Evolutionary conservation across 2,329 filamentous ascomycete species (phyloP).

Genomic region (Epichloe sibirici): DNA sequence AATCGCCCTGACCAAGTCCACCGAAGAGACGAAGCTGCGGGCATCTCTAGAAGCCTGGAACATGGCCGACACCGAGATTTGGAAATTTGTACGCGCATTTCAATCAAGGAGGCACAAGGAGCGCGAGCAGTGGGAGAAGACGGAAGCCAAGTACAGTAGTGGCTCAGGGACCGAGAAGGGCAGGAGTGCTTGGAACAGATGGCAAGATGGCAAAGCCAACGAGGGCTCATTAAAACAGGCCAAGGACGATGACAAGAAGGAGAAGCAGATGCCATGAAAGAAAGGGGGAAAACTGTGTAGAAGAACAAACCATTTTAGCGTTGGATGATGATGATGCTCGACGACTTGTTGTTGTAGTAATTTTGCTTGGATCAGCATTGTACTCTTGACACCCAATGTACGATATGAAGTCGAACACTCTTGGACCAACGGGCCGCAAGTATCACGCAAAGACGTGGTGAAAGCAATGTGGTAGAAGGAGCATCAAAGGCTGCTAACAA

Average conservation of each 20-base stretch:
- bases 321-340: neutral
- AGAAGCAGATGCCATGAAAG: neutral
- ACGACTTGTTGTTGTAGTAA: neutral
- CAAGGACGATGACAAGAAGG: neutral
- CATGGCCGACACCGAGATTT: slow-evolving; percentile 63
- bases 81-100: slow-evolving; percentile 61
- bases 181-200: slow-evolving; percentile 23
- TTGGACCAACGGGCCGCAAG: too few relatives aligned
- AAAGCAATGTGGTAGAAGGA: too few relatives aligned
- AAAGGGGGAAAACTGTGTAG: neutral
- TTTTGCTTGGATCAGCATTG: neutral
- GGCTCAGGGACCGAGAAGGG: slow-evolving; percentile 43
- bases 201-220: slow-evolving; percentile 18
- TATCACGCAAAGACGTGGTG: too few relatives aligned
- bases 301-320: neutral
- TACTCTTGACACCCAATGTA: too few relatives aligned
- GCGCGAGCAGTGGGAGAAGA: slow-evolving; percentile 55
- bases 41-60: slow-evolving; percentile 53
- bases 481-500: too few relatives aligned
- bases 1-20: slow-evolving; percentile 33
- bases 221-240: neutral
- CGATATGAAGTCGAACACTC: too few relatives aligned
- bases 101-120: slow-evolving; percentile 51
- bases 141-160: slow-evolving; percentile 52
- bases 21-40: slow-evolving; percentile 33